phyloP scores from a whole-genome alignment of 2,329 filamentous ascomycete species.

The Rutstroemia sp. region DNA sequence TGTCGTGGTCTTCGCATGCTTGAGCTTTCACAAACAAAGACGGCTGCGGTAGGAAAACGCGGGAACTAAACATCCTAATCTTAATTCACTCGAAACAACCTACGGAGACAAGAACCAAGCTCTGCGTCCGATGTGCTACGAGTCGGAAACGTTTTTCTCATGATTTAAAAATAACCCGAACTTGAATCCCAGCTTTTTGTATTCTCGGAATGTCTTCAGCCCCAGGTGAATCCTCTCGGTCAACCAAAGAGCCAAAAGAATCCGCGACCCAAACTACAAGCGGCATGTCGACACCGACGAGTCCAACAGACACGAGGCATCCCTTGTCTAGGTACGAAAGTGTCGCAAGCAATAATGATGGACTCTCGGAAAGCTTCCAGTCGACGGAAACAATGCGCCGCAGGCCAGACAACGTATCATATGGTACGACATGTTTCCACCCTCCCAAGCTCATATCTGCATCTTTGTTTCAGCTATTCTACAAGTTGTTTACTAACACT shows the following conservation, averaged over 20 bases:
- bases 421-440: slow-evolving; percentile 42
- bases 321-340: slow-evolving; percentile 27
- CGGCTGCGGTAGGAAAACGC: background rate
- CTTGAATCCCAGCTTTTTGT: background rate
- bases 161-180: background rate
- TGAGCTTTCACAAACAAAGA: background rate
- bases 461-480: too few species aligned
- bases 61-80: slow-evolving; percentile 2
- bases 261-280: slow-evolving; percentile 13
- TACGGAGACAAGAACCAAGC: background rate
- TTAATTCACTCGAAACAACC: background rate
- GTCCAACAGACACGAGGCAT: slow-evolving; percentile 45
- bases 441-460: too few species aligned
- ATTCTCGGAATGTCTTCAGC: slow-evolving; percentile 16
- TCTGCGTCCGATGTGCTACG: slow-evolving; percentile 4
- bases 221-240: slow-evolving; percentile 11
- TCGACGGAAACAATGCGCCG: slow-evolving; percentile 54
- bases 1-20: slow-evolving; percentile 5
- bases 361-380: slow-evolving; percentile 46
- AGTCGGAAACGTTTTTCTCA: background rate
- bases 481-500: background rate
- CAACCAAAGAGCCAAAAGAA: slow-evolving; percentile 12
- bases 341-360: slow-evolving; percentile 33
- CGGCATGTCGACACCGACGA: slow-evolving; percentile 30
- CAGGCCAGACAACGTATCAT: slow-evolving; percentile 41